Percentiles rank a stretch among this genome's conserved stretches.
These are phyloP conservation scores for Withania somnifera DNA, from an alignment of 305 asterid species.

Conservation along the genomic window DNA sequence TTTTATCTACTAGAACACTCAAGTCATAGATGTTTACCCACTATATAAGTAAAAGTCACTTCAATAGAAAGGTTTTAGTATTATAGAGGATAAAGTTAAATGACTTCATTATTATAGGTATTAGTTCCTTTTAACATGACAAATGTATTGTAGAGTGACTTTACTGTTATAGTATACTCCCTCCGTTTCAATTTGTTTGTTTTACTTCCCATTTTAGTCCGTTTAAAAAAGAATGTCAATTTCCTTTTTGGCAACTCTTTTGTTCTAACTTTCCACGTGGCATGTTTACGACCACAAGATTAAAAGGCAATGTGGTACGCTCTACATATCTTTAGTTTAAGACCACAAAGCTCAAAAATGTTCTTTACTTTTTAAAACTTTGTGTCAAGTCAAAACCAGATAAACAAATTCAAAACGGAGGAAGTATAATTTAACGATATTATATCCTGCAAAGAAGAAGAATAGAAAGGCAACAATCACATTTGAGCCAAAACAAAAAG, in stretches of 20 bases:
- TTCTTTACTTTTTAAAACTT: too few relatives aligned
- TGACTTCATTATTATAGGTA: not conserved
- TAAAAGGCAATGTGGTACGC: too few relatives aligned
- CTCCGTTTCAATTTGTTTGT: too few relatives aligned
- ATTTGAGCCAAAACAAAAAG: not conserved
- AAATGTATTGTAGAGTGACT: not conserved
- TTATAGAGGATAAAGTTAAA: not conserved
- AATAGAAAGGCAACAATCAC: not conserved
- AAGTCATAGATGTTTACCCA: not conserved
- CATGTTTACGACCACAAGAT: too few relatives aligned
- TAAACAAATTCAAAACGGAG: too few relatives aligned
- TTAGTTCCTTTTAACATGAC: not conserved
- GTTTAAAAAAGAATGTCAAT: too few relatives aligned
- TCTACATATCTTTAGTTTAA: too few relatives aligned
- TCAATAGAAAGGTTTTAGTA: not conserved
- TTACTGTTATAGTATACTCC: not conserved
- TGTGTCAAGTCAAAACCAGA: too few relatives aligned
- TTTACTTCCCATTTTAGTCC: too few relatives aligned
- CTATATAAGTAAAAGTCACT: not conserved
- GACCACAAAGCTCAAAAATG: too few relatives aligned
- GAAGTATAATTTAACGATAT: not conserved
- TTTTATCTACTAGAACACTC: not conserved
- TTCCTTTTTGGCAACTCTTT: too few relatives aligned
- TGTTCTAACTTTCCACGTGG: too few relatives aligned
- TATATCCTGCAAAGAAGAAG: not conserved